Conservation (phyloP, 2,329 filamentous ascomycete species). For the Dactylellina leptospora region DNA sequence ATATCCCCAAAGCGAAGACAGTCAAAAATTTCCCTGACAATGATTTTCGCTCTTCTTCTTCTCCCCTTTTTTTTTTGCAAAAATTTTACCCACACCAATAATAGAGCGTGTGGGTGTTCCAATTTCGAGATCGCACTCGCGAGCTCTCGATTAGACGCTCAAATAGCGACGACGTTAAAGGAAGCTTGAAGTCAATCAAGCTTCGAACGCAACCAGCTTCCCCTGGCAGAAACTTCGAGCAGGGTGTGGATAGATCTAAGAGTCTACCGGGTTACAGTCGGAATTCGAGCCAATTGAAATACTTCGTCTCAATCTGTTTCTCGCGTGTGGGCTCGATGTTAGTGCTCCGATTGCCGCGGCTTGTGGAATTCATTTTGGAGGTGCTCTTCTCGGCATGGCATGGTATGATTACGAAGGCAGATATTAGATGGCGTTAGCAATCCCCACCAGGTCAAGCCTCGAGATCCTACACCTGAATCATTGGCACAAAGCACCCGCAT, state of each 20-base stretch:
- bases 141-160: background rate
- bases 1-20: no score
- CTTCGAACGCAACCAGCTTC: background rate
- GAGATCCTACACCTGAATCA: background rate
- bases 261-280: slow-evolving; percentile 14
- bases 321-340: background rate
- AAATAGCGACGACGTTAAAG: background rate
- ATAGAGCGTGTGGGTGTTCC: no score
- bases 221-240: slow-evolving; percentile 5
- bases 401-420: background rate
- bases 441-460: background rate
- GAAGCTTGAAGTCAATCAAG: slow-evolving; percentile 16
- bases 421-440: slow-evolving; percentile 7
- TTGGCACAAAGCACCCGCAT: slow-evolving; percentile 7
- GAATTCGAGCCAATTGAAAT: background rate
- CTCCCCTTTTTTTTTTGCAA: no score
- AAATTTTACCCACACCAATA: background rate
- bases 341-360: slow-evolving; percentile 36
- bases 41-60: no score
- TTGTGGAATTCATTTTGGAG: slow-evolving; percentile 10
- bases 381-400: slow-evolving; percentile 24
- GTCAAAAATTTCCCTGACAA: no score
- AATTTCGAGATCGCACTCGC: no score
- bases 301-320: slow-evolving; percentile 21
- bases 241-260: slow-evolving; percentile 31